A percentile compares a stretch with the other conserved stretches of the same genome.
Evolutionary conservation across 139 green algal species (phyloP).

Genomic region (Chlorella sorokiniana): DNA sequence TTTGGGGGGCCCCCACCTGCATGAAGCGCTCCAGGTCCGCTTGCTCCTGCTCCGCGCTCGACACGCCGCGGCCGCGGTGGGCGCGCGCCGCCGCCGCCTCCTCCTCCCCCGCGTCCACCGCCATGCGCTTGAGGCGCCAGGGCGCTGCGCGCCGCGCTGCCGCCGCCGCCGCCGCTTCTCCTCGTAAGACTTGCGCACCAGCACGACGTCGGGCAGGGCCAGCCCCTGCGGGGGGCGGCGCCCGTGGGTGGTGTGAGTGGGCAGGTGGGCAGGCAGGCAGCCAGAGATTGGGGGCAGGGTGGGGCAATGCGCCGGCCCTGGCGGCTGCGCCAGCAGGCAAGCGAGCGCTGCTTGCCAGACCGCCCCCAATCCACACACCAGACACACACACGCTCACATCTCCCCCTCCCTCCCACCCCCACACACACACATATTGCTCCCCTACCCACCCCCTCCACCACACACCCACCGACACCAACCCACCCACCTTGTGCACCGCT

Average conservation of each 20-base stretch:
- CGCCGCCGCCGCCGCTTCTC: conserved; percentile 74
- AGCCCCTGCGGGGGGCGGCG: conserved; percentile 63
- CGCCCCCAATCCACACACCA: too few species aligned
- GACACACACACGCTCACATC: too few species aligned
- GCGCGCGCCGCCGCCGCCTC: conserved; percentile 5
- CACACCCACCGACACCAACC: background rate
- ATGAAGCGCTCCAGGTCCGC: conserved; percentile 86
- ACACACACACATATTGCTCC: too few species aligned
- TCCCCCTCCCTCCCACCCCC: too few species aligned
- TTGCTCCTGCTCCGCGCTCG: conserved; percentile 44
- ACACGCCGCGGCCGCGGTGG: conserved; percentile 16
- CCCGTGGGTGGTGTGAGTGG: too few species aligned
- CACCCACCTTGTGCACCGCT: conserved; percentile 43
- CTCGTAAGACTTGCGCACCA: conserved; percentile 93
- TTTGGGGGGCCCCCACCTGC: conserved; percentile 54
- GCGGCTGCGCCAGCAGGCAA: too few species aligned
- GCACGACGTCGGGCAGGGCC: conserved; percentile 86
- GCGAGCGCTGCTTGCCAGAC: too few species aligned
- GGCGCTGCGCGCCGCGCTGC: conserved; percentile 42
- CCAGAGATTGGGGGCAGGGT: too few species aligned
- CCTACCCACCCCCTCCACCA: background rate
- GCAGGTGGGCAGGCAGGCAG: too few species aligned
- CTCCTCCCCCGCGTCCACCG: conserved; percentile 61
- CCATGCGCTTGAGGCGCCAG: conserved; percentile 85
- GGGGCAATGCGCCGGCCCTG: too few species aligned